Conservation (phyloP, 1,284 basidiomycete species). For the Rhodotorula mucilaginosa region DNA sequence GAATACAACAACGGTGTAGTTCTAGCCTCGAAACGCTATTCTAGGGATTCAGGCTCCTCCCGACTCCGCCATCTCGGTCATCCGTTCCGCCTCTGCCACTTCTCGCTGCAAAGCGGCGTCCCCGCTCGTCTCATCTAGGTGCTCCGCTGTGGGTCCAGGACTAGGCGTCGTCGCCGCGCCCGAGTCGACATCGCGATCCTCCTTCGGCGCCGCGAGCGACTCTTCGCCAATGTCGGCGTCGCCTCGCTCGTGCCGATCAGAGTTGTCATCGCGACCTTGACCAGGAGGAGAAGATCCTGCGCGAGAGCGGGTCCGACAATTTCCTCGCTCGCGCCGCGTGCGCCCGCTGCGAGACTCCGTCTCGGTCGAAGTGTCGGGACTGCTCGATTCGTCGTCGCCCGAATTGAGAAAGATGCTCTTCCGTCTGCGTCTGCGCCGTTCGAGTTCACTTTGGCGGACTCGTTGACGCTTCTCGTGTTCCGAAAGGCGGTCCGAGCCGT, state of each 20-base stretch:
- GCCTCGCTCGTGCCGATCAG: background rate
- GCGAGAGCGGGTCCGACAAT: too few relatives aligned
- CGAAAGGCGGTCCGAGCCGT: background rate
- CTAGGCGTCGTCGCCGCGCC: background rate
- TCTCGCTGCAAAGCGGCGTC: conserved; percentile 10
- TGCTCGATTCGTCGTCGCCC: conserved; percentile 1
- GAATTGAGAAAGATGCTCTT: background rate
- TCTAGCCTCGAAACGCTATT: background rate
- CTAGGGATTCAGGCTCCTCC: background rate
- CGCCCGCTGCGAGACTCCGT: background rate
- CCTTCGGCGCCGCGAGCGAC: background rate
- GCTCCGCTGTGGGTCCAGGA: background rate
- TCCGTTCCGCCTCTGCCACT: conserved; percentile 16
- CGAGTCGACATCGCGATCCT: background rate
- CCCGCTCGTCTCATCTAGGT: background rate
- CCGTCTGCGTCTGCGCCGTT: background rate
- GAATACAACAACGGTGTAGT: background rate
- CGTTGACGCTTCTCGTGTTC: background rate
- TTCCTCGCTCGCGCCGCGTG: too few relatives aligned
- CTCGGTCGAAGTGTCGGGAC: background rate
- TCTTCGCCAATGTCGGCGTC: background rate
- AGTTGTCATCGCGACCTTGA: too few relatives aligned
- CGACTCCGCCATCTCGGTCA: background rate
- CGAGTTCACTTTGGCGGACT: background rate
- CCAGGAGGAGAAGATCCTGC: too few relatives aligned